Base-by-base conservation (phyloP, 1,139 yeast genomes). In the Taphrina communis region DNA sequence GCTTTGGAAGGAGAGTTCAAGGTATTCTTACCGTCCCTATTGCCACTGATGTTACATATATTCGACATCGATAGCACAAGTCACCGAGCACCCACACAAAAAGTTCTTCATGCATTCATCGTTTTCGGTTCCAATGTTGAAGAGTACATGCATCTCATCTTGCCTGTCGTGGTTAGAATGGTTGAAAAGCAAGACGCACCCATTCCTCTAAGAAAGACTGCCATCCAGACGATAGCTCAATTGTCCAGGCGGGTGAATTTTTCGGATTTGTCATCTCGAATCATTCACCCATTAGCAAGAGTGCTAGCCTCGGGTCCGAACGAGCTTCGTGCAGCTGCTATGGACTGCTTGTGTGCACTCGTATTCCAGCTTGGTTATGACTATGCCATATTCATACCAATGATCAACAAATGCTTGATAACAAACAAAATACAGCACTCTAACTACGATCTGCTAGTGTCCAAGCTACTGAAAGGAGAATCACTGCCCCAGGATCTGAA, bases 1-100 rank as follows among this genome's bases (percentile, higher is more conserved):
- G 94, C 97, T 0, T 81, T 94, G 68, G 97, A 91, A 72, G 96
- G 97, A 1, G 99, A 94, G 75, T 94, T 95, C 79, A 93, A 91
- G 74, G 83, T 88, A 77, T 88, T 88, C 76, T 81, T 95, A 71
- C 90, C 97, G 0, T 87, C 87, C 41, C 85, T 94, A 1, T 81
- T 94, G 67, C 91, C 95, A 0, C 80, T 90, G 63, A 82, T 94
- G 76, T 80, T 94, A 63, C 88, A 88, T 65, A 90, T 91, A 2
- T 82, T 94, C 70, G 96, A 90, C 69, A 87, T 86, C 69, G 98
- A 93, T 73, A 86, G 84, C 71, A 84, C 91, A 0, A 82, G 84
- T 0, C 86, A 86, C 52, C 71, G 77, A 3, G 81, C 86, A 57
- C 86, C 94, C 0, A 86, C 97, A 0, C 80, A 88, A 55, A 88